Conservation (phyloP, 306 rosid genomes). For the Citrullus mucosospermus region DNA sequence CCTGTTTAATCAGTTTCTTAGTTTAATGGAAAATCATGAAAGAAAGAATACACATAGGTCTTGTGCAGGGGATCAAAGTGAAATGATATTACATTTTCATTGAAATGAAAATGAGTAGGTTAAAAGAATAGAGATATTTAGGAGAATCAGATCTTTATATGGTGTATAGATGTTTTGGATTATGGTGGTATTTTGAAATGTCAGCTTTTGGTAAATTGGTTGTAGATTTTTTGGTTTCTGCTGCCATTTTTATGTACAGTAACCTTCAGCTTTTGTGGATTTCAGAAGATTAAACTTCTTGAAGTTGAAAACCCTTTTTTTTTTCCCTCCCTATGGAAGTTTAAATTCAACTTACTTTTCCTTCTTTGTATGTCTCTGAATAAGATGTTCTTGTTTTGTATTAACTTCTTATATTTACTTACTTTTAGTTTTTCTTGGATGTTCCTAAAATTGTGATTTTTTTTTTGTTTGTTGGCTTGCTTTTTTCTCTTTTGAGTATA, state of each 20-base stretch:
- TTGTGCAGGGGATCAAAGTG: background rate
- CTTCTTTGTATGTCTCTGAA: background rate
- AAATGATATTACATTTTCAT: background rate
- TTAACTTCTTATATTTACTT: background rate
- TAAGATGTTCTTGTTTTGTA: background rate
- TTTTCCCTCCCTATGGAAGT: background rate
- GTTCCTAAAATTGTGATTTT: background rate
- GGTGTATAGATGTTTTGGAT: conserved; percentile 2
- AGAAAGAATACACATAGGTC: background rate
- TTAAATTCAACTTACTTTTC: background rate
- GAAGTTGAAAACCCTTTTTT: background rate
- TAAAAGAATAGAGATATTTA: conserved; percentile 4
- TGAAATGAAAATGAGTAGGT: background rate
- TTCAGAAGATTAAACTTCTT: background rate
- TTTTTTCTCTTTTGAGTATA: too few relatives aligned
- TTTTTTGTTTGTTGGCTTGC: too few relatives aligned
- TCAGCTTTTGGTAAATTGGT: background rate
- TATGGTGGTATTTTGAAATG: background rate
- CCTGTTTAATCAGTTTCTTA: background rate
- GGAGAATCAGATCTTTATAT: background rate
- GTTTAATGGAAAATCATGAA: background rate
- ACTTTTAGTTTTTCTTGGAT: background rate
- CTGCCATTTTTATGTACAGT: conserved; percentile 1
- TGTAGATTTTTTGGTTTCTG: background rate
- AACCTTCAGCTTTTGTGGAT: conserved; percentile 1